Evolutionary conservation across 202 grass and related monocot species (phyloP), one percentile per base, ranked within the genome.

Genomic region (Carex sylvatica): DNA sequence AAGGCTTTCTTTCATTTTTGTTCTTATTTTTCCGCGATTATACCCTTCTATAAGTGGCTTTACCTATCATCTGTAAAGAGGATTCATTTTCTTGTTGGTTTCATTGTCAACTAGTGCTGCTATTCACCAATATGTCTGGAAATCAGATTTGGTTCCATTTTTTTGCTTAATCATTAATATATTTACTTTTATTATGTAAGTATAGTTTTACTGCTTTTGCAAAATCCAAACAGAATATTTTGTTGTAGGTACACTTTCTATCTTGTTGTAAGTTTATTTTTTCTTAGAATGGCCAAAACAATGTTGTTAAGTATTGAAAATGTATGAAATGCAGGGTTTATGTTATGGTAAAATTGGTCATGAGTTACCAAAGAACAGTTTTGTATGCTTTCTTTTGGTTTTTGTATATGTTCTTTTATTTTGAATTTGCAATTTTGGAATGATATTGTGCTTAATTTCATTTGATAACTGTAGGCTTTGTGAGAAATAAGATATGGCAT

Each of bases 401-500:
- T 66, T 33, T 16, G 26, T 16, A 12, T 62, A 35, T 35, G 4
- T 62, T 62, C 23, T 1, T 36, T 28, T 64, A 49, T 59, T 78
- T 61, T 28, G 16, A 28, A 19, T 0, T 24, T 44, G 2, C 58
- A 6, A 54, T 65, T 73, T 73, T 74, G 5, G 12, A 74, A 52
- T 74, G 14, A 46, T 4, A 51, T 46, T 23, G 19, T 24, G 18
- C 28, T 81, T 64, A 15, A 51, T 44, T 42, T 81, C 38, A 36
- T 65, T 51, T 14, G 12, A 30, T 31, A 2, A 40, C 52, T 81
- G 30, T 28, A 42, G 54, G 59, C n/a, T 49, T 80, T 30, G 35
- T 9, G 61, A 12, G 60, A 51, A 30, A 22, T 61, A 65, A 61
- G 74, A 61, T 9, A 79, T 80, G 77, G 77, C 77, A 18, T 80